These are phyloP conservation scores for Yamadazyma dendronema DNA, from an alignment of 1,139 yeast species.

Conservation along the genomic window DNA sequence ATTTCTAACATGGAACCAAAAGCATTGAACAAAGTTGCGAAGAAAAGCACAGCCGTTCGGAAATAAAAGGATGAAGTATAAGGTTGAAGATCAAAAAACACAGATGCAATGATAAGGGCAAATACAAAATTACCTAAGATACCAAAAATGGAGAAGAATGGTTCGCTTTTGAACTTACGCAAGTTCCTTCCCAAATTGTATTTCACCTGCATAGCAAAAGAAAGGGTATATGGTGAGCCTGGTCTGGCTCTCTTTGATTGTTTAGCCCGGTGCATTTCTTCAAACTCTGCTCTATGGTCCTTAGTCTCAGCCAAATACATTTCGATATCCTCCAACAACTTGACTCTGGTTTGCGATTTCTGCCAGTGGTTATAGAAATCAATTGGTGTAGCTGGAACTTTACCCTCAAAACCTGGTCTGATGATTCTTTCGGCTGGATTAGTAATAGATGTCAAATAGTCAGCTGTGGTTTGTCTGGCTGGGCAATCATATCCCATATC, in stretches of 20 bases:
- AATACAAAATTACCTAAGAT: slow-evolving; percentile 27
- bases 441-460: slow-evolving; percentile 61
- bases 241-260: slow-evolving; percentile 25
- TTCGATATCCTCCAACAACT: background rate
- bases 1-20: slow-evolving; percentile 59
- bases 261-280: slow-evolving; percentile 34
- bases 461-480: slow-evolving; percentile 78
- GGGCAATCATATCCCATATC: slow-evolving; percentile 59
- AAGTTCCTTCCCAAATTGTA: slow-evolving; percentile 28
- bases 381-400: slow-evolving; percentile 65
- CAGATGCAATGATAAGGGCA: slow-evolving; percentile 42
- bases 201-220: slow-evolving; percentile 31
- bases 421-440: slow-evolving; percentile 51
- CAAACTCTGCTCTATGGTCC: slow-evolving; percentile 27
- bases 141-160: slow-evolving; percentile 26
- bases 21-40: slow-evolving; percentile 55
- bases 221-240: slow-evolving; percentile 33
- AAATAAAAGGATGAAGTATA: slow-evolving; percentile 54
- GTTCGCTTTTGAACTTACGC: slow-evolving; percentile 27
- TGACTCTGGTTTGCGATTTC: slow-evolving; percentile 44
- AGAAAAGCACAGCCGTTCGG: slow-evolving; percentile 57
- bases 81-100: slow-evolving; percentile 49
- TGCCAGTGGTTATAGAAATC: slow-evolving; percentile 71
- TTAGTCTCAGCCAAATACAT: slow-evolving; percentile 12
- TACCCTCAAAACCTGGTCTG: slow-evolving; percentile 51